Conservation (phyloP, 2,329 filamentous ascomycete species). For the Fusarium setosum region DNA sequence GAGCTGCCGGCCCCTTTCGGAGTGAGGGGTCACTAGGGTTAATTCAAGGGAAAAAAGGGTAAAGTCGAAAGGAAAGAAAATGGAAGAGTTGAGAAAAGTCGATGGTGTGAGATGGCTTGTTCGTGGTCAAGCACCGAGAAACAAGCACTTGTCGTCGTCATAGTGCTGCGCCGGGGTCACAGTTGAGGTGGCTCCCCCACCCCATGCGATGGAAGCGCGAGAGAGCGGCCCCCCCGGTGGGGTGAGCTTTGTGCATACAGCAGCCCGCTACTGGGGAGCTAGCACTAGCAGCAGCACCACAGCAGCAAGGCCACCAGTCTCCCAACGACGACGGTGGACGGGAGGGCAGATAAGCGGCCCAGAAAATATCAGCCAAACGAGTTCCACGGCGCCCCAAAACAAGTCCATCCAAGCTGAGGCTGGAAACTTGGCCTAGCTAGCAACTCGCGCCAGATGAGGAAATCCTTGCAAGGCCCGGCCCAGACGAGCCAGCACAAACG, state of each 20-base stretch:
- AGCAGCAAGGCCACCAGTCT: not conserved
- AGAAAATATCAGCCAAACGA: too few relatives aligned
- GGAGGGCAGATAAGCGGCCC: not conserved
- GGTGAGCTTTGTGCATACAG: constrained; percentile 8
- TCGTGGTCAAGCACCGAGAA: constrained; percentile 1
- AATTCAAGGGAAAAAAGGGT: constrained; percentile 11
- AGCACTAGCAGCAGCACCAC: not conserved
- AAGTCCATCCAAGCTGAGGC: not conserved
- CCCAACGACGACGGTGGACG: not conserved
- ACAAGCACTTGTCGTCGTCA: constrained; percentile 30
- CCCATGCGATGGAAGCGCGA: not conserved
- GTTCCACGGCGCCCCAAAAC: not conserved
- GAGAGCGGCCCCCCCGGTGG: not conserved
- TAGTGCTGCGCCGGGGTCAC: constrained; percentile 27
- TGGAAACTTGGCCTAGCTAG: constrained; percentile 7
- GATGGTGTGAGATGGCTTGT: constrained; percentile 7
- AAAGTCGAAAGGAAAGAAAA: constrained; percentile 23
- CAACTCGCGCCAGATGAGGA: constrained; percentile 11
- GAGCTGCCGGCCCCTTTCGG: constrained; percentile 9
- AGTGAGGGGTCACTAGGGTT: constrained; percentile 5
- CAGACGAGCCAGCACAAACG: constrained; percentile 22
- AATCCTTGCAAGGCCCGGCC: constrained; percentile 14
- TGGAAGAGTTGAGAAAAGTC: constrained; percentile 30
- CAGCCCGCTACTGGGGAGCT: not conserved
- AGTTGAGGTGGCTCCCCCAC: constrained; percentile 18